These are phyloP conservation scores for Talaromyces albobiverticillius DNA, from an alignment of 2,329 filamentous ascomycete genomes.

Conservation along the genomic window DNA sequence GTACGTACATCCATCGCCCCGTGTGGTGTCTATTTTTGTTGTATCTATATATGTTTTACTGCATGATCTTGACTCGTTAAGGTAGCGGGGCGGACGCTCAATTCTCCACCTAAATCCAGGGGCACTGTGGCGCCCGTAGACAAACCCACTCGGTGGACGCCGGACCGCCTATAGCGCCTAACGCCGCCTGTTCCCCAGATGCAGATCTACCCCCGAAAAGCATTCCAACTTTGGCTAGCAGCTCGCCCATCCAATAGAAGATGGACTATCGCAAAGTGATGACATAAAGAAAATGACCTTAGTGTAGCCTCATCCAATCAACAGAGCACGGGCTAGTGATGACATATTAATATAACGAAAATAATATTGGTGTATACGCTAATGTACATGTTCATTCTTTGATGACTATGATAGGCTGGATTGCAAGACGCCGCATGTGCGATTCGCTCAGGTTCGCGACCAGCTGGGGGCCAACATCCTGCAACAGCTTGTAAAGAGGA, in stretches of 20 bases:
- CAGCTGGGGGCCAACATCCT: slow-evolving; percentile 1
- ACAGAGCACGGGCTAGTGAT: too few species aligned
- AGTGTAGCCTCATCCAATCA: too few species aligned
- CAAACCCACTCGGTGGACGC: too few species aligned
- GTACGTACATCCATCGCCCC: too few species aligned
- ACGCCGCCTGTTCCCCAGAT: too few species aligned
- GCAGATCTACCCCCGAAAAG: too few species aligned
- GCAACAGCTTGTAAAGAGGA: neutral
- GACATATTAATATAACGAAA: too few species aligned
- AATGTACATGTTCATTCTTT: neutral
- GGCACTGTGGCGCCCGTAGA: too few species aligned
- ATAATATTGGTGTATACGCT: neutral
- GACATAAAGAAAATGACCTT: neutral
- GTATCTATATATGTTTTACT: neutral
- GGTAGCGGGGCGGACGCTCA: neutral
- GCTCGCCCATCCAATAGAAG: neutral
- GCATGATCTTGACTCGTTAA: neutral
- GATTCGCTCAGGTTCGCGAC: neutral
- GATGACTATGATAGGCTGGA: slow-evolving; percentile 1
- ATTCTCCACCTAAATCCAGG: neutral
- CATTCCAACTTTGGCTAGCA: too few species aligned
- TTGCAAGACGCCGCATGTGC: neutral
- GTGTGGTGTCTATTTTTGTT: neutral
- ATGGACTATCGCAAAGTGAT: neutral
- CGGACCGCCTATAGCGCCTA: too few species aligned